These are phyloP conservation scores for Tylopilus plumbeoviolaceoides DNA, from an alignment of 768 basidiomycete genomes.

Conservation along the genomic window DNA sequence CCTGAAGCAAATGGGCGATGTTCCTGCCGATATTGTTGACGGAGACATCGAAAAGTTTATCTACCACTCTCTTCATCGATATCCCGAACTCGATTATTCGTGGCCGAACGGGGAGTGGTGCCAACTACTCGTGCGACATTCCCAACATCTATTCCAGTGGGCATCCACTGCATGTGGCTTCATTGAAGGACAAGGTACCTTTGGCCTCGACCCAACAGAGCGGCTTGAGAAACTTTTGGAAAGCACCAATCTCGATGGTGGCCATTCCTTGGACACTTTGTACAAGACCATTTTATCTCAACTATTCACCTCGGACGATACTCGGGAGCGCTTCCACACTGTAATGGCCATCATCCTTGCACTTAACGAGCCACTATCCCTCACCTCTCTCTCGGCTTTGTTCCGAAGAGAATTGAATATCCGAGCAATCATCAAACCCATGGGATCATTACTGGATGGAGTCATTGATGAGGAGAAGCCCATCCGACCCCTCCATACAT, in stretches of 20 bases:
- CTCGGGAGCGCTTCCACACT: too few relatives aligned
- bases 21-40: background rate
- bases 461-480: background rate
- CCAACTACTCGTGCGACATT: constrained; percentile 10
- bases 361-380: too few relatives aligned
- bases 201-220: too few relatives aligned
- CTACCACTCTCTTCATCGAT: background rate
- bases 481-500: background rate
- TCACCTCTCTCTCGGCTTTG: too few relatives aligned
- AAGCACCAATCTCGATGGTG: too few relatives aligned
- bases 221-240: too few relatives aligned
- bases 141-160: constrained; percentile 25
- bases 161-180: background rate
- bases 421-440: background rate
- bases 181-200: too few relatives aligned
- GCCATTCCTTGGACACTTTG: background rate
- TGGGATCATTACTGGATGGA: background rate
- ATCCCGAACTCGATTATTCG: background rate
- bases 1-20: background rate
- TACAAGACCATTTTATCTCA: background rate
- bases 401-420: background rate
- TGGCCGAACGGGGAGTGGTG: constrained; percentile 14
- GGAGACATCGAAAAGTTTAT: constrained; percentile 3
- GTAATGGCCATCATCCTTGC: too few relatives aligned
- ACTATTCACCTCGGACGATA: background rate